phyloP scores from a whole-genome alignment of 2,329 filamentous ascomycete species.

The Penicillium palitans region DNA sequence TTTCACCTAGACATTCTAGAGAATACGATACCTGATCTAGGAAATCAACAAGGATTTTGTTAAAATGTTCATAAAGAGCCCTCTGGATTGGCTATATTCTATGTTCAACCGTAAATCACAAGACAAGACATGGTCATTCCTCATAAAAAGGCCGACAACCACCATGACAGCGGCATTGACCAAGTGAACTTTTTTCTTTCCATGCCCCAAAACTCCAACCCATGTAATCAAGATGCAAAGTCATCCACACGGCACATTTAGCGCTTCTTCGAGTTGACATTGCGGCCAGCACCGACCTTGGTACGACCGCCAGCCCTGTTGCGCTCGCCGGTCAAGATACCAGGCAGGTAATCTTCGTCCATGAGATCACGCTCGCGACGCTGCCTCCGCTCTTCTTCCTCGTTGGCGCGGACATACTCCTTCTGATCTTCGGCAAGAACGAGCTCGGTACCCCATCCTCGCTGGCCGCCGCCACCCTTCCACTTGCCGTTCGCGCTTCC shows the following conservation, averaged over 20 bases:
- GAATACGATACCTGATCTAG: constrained; percentile 16
- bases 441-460: constrained; percentile 80
- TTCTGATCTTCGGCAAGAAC: constrained; percentile 95
- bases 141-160: constrained; percentile 18
- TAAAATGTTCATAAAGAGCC: constrained; percentile 14
- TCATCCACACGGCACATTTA: constrained; percentile 24
- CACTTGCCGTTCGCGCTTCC: constrained; percentile 77
- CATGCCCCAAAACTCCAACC: constrained; percentile 26
- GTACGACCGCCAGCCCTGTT: constrained; percentile 65
- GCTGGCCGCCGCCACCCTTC: constrained; percentile 70
- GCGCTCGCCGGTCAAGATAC: constrained; percentile 78
- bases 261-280: constrained; percentile 74
- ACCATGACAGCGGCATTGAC: constrained; percentile 5
- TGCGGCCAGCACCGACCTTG: constrained; percentile 80
- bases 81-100: constrained; percentile 17
- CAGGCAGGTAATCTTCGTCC: constrained; percentile 90
- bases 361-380: constrained; percentile 77
- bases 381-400: constrained; percentile 59
- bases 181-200: constrained; percentile 20
- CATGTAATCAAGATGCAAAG: constrained; percentile 28
- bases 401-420: constrained; percentile 70
- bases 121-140: constrained; percentile 20
- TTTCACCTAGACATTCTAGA: constrained; percentile 12
- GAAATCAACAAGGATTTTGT: constrained; percentile 15
- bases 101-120: constrained; percentile 27